Evolutionary conservation across 306 rosid genomes (phyloP).

Genomic region (Albizia julibrissin): DNA sequence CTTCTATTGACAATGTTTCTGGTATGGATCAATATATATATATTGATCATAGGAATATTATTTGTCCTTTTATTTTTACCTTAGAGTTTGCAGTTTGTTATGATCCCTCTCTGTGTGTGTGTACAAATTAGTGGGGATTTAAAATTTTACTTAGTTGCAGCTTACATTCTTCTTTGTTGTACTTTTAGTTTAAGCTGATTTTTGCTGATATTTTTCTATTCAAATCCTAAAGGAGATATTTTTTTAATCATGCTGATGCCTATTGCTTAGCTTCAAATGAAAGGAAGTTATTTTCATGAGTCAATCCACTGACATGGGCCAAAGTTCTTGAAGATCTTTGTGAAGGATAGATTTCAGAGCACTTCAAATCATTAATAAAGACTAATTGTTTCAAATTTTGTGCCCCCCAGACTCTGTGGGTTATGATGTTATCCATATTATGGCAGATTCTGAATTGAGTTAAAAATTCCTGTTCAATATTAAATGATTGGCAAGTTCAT

Average conservation of each 20-base stretch:
- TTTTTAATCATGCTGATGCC: background rate
- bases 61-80: background rate
- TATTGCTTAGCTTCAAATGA: background rate
- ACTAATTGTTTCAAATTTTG: background rate
- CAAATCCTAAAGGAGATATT: background rate
- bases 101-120: background rate
- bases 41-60: background rate
- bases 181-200: constrained; percentile 10
- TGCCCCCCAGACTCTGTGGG: background rate
- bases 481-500: too few relatives aligned
- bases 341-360: background rate
- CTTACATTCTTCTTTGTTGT: background rate
- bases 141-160: constrained; percentile 8
- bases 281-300: background rate
- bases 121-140: background rate
- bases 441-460: background rate
- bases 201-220: background rate
- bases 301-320: background rate
- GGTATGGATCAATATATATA: constrained; percentile 46
- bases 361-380: background rate
- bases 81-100: background rate
- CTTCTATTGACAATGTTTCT: constrained; percentile 47
- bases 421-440: background rate
- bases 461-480: background rate
- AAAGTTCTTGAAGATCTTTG: background rate